Evolutionary conservation across 441 rosid species (phyloP), one percentile per base, ranked within the genome.

Genomic region (Raphanus hybrid): DNA sequence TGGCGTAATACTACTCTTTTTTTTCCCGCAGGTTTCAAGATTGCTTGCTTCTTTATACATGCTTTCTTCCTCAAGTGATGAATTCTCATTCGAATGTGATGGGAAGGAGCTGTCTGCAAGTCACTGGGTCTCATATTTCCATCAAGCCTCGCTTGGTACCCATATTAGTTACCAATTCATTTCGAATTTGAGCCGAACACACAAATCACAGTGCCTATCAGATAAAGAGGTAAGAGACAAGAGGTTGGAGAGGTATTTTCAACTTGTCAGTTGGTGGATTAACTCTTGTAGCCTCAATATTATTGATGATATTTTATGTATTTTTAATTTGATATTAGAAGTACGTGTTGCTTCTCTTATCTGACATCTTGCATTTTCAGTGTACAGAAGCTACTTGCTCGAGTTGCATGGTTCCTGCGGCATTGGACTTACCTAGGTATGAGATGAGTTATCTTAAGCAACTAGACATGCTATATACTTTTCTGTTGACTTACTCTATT

Each of bases 51-150:
- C 83, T 55, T 75, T 86, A 75, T 85, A 83, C 79, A 71, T 92
- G 71, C 87, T 90, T 79, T 85, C 96, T 78, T 82, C 94, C 67
- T 83, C 92, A 73, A 83, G 75, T 59, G 81, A 82, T 73, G 79
- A 80, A 45, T 86, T 80, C 75, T 71, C 87, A 74, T 80, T 90
- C 71, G 66, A 86, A 59, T 78, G 85, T 57, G 76, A 72, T 84
- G 86, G 73, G 58, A 80, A 87, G 59, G 87, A 60, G 70, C 86
- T 91, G 34, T 87, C 97, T 71, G 89, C 86, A 84, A 88, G 92
- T 81, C 90, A 89, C 9, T 96, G 96, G 99, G 98, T 96, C 81
- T 87, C 97, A 70, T 91, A 80, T 87, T 96, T 92, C 74, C 98
- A 96, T 86, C 98, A 96, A 88, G 97, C 97, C 79, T 93, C 98